These are phyloP conservation scores for Fulvia fulva DNA, from an alignment of 2,329 filamentous ascomycete species.

Conservation along the genomic window DNA sequence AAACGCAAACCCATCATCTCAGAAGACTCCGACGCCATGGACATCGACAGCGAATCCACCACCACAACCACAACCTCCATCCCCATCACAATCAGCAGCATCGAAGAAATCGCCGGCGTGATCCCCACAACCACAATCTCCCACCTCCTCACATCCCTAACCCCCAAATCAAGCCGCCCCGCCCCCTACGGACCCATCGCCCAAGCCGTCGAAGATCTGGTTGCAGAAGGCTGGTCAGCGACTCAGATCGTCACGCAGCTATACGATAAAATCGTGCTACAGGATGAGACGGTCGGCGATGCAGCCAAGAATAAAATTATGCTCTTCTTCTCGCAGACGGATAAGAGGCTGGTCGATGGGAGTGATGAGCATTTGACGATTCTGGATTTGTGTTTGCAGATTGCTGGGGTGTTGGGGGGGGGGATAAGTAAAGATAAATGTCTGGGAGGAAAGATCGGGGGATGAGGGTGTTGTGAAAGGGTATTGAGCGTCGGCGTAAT, in stretches of 20 bases:
- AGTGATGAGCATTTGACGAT: constrained; percentile 92
- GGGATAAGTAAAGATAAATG: constrained; percentile 10
- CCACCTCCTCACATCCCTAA: constrained; percentile 66
- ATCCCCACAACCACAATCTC: constrained; percentile 75
- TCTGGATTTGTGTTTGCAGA: constrained; percentile 76
- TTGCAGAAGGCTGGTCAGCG: constrained; percentile 96
- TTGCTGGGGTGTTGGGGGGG: constrained; percentile 38
- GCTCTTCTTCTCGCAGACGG: constrained; percentile 83
- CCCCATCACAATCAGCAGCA: constrained; percentile 67
- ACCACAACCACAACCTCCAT: constrained; percentile 17
- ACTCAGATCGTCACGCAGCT: constrained; percentile 80
- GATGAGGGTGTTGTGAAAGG: background rate
- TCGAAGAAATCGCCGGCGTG: constrained; percentile 95
- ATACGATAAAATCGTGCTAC: constrained; percentile 71
- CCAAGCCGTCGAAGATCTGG: constrained; percentile 78
- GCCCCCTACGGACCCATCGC: constrained; percentile 65
- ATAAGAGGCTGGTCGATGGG: constrained; percentile 91
- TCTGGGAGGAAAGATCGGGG: background rate
- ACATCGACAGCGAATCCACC: constrained; percentile 35
- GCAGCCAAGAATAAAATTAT: constrained; percentile 87
- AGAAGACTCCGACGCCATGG: constrained; percentile 59
- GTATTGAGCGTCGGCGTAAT: background rate
- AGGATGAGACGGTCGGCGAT: constrained; percentile 79
- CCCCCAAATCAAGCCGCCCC: constrained; percentile 54
- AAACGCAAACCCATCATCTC: constrained; percentile 52